A percentile compares a stretch with the other conserved stretches of the same genome.
Conservation (phyloP, 1,284 basidiomycete species). For the Sphagnurus paluster region DNA sequence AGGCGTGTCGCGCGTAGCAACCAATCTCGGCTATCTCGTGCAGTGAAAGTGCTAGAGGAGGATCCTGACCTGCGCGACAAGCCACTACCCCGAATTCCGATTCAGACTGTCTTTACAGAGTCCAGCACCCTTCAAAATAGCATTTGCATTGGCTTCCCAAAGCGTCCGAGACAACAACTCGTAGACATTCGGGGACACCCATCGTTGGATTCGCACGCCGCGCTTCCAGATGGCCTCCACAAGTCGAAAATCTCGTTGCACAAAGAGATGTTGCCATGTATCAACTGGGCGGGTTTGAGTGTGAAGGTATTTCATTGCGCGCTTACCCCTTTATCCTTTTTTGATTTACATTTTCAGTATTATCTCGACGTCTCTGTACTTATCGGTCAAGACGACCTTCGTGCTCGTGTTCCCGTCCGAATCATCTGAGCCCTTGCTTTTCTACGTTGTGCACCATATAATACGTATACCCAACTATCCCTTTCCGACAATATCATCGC, state of each 20-base stretch:
- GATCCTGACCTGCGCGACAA: slow-evolving; percentile 34
- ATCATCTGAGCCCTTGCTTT: slow-evolving; percentile 42
- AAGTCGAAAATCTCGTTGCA: slow-evolving; percentile 56
- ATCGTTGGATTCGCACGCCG: slow-evolving; percentile 42
- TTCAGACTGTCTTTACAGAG: slow-evolving; percentile 42
- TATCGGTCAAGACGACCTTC: slow-evolving; percentile 58
- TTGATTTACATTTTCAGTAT: neutral
- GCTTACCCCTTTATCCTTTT: neutral
- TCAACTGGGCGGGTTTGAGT: slow-evolving; percentile 64
- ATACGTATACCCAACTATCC: neutral
- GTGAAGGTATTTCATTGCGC: slow-evolving; percentile 49
- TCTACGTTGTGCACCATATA: too few relatives aligned
- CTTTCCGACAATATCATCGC: too few relatives aligned
- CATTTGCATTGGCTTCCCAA: slow-evolving; percentile 65
- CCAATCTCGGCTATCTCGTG: slow-evolving; percentile 32
- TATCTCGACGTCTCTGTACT: slow-evolving; percentile 49
- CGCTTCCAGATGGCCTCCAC: slow-evolving; percentile 65
- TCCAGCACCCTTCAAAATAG: slow-evolving; percentile 51
- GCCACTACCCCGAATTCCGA: slow-evolving; percentile 46
- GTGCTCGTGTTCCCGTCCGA: slow-evolving; percentile 58
- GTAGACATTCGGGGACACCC: slow-evolving; percentile 39
- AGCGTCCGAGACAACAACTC: slow-evolving; percentile 52
- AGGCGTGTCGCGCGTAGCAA: slow-evolving; percentile 45
- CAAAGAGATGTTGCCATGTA: slow-evolving; percentile 59
- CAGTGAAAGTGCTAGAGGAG: slow-evolving; percentile 24